These are phyloP conservation scores for Cornus controversa DNA, from an alignment of 148 eudicot genomes.

Conservation along the genomic window DNA sequence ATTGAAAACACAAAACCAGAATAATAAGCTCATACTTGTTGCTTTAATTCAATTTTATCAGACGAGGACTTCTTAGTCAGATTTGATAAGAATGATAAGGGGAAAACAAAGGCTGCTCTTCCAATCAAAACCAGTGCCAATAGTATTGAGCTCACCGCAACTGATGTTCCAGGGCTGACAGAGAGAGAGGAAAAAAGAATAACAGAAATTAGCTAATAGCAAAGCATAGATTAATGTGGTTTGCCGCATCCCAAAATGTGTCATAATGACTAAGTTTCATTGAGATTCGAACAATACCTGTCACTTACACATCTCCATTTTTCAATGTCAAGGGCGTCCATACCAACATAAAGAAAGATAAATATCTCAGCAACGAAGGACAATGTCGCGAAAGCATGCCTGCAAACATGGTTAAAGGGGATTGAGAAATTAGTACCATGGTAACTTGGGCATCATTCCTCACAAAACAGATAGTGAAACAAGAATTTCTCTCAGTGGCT, in stretches of 20 bases:
- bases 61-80: conserved; percentile 47
- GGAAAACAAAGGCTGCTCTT: conserved; percentile 86
- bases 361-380: conserved; percentile 45
- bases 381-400: conserved; percentile 54
- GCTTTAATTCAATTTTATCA: conserved; percentile 56
- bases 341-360: conserved; percentile 49
- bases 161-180: conserved; percentile 67
- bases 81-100: conserved; percentile 69
- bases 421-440: conserved; percentile 1
- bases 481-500: not conserved
- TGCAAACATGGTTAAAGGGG: conserved; percentile 20
- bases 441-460: not conserved
- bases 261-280: not conserved
- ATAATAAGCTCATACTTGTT: conserved; percentile 48
- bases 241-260: conserved; percentile 29
- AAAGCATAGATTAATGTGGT: not conserved
- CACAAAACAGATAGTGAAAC: not conserved
- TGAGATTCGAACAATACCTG: conserved; percentile 24
- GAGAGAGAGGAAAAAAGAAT: not conserved
- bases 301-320: conserved; percentile 37
- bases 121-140: conserved; percentile 66
- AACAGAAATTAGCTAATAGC: not conserved
- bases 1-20: conserved; percentile 1
- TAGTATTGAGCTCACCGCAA: conserved; percentile 55
- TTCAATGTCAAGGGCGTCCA: conserved; percentile 54